Base-by-base conservation (phyloP, 805 yeast species). In the Barnettozyma pratensis region DNA sequence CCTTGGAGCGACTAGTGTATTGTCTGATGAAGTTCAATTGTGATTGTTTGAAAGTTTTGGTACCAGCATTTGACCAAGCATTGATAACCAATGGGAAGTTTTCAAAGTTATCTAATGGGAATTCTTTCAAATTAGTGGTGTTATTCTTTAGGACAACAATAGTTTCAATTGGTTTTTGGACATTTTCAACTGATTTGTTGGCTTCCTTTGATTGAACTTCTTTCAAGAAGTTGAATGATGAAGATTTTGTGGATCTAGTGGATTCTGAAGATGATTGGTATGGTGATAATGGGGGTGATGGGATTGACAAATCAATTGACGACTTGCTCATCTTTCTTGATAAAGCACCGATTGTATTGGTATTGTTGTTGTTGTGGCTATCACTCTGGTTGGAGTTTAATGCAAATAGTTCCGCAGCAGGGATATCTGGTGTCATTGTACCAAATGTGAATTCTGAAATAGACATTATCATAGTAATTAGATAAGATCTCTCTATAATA, bases 1-100 rank as follows among this genome's bases (percentile, higher is more conserved):
- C 39, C 31, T 50, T 52, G 2, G 54, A 37, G 36, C 58, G 60
- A 36, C 32, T 42, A 5, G 53, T 42, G 62, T 82, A 82, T 55
- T 79, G 79, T 49, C 72, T 72, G 50, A 82, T 67, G 54, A 81
- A 82, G n/a, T 61, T 61, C 47, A 78, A 55, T 51, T 80, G 85
- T 42, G 69, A 66, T 43, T 61, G 64, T 59, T 77, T 80, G 64
- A 71, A 81, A 42, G 69, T 68, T 36, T 72, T 67, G 5, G 62
- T 53, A 36, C 68, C 67, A 48, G 77, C 58, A 39, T 70, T 70
- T 8, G 63, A 53, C 78, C 81, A 80, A 5, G 86, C 79, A 55
- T 74, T 71, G 48, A 83, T 69, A 36, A 70, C 73, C 52, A 82
- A 63, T 38, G 71, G 68, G 53, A 73, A 72, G 39, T 75, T 69